Base-by-base conservation (phyloP, 2,329 filamentous ascomycete genomes). In the Fusarium sp. region DNA sequence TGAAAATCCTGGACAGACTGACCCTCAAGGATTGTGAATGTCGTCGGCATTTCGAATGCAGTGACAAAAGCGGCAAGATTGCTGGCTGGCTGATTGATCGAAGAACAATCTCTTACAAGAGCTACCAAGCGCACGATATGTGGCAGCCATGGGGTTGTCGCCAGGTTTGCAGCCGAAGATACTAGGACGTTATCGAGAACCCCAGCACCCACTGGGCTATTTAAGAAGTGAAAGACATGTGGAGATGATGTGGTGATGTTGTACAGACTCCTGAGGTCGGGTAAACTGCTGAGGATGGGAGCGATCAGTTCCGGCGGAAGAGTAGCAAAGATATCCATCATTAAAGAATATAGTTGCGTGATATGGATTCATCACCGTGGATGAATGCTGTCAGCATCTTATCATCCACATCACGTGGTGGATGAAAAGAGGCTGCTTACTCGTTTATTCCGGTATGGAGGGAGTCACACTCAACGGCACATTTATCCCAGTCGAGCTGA, bases 121-220 rank as follows among this genome's bases (percentile, higher is more conserved):
- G 60, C 60, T 5, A 68, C 52, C 7, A 68, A 22, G 11, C 65
- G 60, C 6, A 68, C 6, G 13, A 68, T 43, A 9, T 68, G 48
- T 2, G 60, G 47, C 17, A 68, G 50, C 65, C 65, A 68, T 32
- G 65, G 51, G 3, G 65, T 51, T 28, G 40, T 44, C 3, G 19
- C n/a, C 5, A 57, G 20, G 8, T 44, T 41, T 17, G n/a, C 24
- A 13, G 45, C 44, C 14, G 44, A 65, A 20, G 65, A 53, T 2
- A 62, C 40, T 10, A 68, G 65, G 17, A 68, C 22, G 2, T 20
- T 15, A 14, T 68, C 60, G 7, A 68, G 32, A 37, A 62, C 32
- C 5, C 19, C 51, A n/a, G 47, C 46, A 7, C 65, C 65, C 7
- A 66, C 17, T 11, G 55, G 20, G 5, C 60, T 32, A 4, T 35